These are phyloP conservation scores for Fusarium sp. DNA, from an alignment of 2,329 filamentous ascomycete genomes.

Conservation along the genomic window DNA sequence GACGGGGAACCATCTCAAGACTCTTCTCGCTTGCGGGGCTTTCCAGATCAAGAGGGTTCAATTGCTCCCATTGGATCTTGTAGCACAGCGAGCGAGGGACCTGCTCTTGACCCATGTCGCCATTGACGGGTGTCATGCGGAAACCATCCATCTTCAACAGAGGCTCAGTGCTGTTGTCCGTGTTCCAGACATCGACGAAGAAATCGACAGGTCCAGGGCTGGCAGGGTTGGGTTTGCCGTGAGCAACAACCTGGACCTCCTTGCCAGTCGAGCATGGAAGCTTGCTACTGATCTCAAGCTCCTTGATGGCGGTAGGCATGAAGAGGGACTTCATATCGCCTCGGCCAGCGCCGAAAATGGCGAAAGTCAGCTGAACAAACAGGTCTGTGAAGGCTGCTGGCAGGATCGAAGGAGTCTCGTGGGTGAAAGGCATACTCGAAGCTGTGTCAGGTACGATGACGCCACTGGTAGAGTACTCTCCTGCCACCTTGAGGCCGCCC, in stretches of 20 bases:
- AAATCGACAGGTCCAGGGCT: constrained; percentile 49
- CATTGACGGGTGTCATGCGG: constrained; percentile 56
- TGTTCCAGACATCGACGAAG: constrained; percentile 49
- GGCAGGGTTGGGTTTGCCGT: constrained; percentile 39
- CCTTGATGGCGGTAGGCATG: constrained; percentile 51
- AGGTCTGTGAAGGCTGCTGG: constrained; percentile 61
- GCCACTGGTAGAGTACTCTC: constrained; percentile 36
- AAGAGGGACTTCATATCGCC: constrained; percentile 49
- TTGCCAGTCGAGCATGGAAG: constrained; percentile 46
- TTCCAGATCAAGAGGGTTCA: constrained; percentile 22
- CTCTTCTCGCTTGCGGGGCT: not conserved
- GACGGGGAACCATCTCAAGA: not conserved
- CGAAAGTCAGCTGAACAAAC: constrained; percentile 55
- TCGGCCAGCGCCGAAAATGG: constrained; percentile 52
- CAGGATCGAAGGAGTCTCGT: constrained; percentile 57
- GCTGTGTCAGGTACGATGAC: constrained; percentile 58
- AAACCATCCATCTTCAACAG: constrained; percentile 53
- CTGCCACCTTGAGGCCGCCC: constrained; percentile 21
- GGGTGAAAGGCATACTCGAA: constrained; percentile 57
- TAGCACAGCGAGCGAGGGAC: constrained; percentile 54
- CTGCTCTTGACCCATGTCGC: constrained; percentile 41
- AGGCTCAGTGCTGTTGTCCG: constrained; percentile 38
- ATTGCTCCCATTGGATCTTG: constrained; percentile 58
- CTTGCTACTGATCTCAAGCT: constrained; percentile 44
- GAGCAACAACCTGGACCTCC: constrained; percentile 43